Evolutionary conservation across 306 rosid species (phyloP).

Genomic region (Glycine tomentella): DNA sequence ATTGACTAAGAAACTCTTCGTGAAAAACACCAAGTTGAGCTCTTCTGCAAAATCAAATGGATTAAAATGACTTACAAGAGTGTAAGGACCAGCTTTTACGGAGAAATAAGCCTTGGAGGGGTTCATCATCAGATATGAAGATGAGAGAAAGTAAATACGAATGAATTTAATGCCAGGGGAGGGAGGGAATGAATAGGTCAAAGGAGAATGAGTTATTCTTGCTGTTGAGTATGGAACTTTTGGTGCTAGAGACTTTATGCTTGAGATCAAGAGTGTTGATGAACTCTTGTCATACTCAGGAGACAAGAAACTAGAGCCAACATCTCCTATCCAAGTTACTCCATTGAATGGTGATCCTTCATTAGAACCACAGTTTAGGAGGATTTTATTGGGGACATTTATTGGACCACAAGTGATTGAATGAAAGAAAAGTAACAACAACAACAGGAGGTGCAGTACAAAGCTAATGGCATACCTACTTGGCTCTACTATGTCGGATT

Average conservation of each 20-base stretch:
- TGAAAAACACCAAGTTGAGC: slow-evolving; percentile 27
- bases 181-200: slow-evolving; percentile 52
- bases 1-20: slow-evolving; percentile 52
- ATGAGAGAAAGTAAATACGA: slow-evolving; percentile 58
- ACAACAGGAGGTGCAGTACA: slow-evolving; percentile 10
- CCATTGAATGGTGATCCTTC: slow-evolving; percentile 50
- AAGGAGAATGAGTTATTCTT: slow-evolving; percentile 45
- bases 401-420: slow-evolving; percentile 39
- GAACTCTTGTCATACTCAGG: slow-evolving; percentile 34
- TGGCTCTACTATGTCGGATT: slow-evolving; percentile 7
- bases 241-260: neutral
- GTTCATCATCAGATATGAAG: slow-evolving; percentile 9
- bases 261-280: slow-evolving; percentile 34
- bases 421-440: slow-evolving; percentile 11
- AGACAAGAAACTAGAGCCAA: slow-evolving; percentile 45
- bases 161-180: slow-evolving; percentile 61
- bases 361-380: slow-evolving; percentile 49
- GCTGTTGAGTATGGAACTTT: slow-evolving; percentile 54
- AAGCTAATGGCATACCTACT: neutral
- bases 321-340: slow-evolving; percentile 49
- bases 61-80: slow-evolving; percentile 61
- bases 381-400: slow-evolving; percentile 35
- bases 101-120: slow-evolving; percentile 55
- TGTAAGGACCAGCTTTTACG: slow-evolving; percentile 58
- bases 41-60: slow-evolving; percentile 50